Percentiles rank a stretch among this genome's conserved stretches.
Conservation (phyloP, 352 stramenopile species). For the Phytophthora pluvialis region DNA sequence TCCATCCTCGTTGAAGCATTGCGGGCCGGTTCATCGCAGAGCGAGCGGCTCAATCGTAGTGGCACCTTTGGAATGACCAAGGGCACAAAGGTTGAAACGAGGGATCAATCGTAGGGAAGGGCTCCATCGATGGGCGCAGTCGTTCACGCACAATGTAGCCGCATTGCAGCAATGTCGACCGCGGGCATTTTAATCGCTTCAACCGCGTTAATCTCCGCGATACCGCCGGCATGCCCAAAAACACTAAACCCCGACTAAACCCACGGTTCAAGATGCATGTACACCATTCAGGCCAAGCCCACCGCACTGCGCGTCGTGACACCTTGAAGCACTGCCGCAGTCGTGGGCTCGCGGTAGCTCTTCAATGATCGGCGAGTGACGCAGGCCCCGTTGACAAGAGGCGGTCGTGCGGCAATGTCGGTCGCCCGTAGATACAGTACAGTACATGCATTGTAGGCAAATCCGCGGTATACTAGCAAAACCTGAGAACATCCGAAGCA, state of each 20-base stretch:
- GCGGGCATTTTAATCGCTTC: background rate
- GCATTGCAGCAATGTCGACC: background rate
- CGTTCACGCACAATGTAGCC: background rate
- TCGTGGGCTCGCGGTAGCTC: conserved; percentile 12
- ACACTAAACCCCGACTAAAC: conserved; percentile 24
- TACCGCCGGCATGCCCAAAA: conserved; percentile 1
- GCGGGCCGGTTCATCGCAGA: conserved; percentile 12
- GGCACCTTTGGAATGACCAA: background rate
- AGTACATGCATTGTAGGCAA: conserved; percentile 1
- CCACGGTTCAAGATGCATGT: conserved; percentile 1
- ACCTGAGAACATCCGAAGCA: conserved; percentile 33
- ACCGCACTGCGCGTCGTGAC: conserved; percentile 1
- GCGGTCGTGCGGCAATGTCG: conserved; percentile 1
- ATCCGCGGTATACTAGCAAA: conserved; percentile 40
- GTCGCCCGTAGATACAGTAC: background rate
- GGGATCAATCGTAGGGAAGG: too few relatives aligned
- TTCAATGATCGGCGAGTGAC: conserved; percentile 35
- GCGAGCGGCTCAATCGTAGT: background rate
- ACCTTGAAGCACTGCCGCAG: conserved; percentile 28
- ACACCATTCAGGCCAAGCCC: background rate
- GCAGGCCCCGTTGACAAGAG: conserved; percentile 21
- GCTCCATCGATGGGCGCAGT: too few relatives aligned
- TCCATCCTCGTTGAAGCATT: conserved; percentile 40
- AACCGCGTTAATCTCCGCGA: conserved; percentile 1
- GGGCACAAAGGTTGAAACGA: too few relatives aligned